Percentiles rank a stretch among this genome's conserved stretches.
Evolutionary conservation across 116 monocot genomes (phyloP).

Genomic region (Papilionanthe hybrid): DNA sequence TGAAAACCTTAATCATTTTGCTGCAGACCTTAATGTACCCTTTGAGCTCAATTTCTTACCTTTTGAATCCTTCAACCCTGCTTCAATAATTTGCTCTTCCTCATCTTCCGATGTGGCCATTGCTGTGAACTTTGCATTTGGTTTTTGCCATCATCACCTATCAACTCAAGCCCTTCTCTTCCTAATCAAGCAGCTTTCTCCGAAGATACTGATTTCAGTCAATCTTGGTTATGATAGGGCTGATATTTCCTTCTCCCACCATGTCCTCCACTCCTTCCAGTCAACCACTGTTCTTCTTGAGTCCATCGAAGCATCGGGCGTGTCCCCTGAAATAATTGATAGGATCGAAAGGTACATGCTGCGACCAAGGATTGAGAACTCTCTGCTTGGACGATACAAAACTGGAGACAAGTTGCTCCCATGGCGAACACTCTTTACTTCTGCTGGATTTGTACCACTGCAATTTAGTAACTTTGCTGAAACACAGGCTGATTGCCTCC

Average conservation of each 20-base stretch:
- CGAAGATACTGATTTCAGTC: constrained; percentile 65
- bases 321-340: constrained; percentile 31
- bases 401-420: constrained; percentile 33
- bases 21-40: constrained; percentile 51
- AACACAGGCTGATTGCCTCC: constrained; percentile 33
- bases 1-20: constrained; percentile 73
- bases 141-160: constrained; percentile 6
- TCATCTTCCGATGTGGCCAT: constrained; percentile 25
- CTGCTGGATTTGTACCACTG: constrained; percentile 56
- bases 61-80: constrained; percentile 57
- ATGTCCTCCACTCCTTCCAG: constrained; percentile 59
- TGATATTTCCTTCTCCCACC: constrained; percentile 67
- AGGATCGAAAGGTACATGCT: constrained; percentile 67
- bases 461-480: constrained; percentile 71
- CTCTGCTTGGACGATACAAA: constrained; percentile 34
- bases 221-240: constrained; percentile 58
- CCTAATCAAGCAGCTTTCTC: constrained; percentile 78
- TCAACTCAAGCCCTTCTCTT: constrained; percentile 37
- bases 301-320: constrained; percentile 61
- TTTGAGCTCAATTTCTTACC: constrained; percentile 60
- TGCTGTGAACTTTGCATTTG: constrained; percentile 67
- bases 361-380: constrained; percentile 55
- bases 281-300: constrained; percentile 57
- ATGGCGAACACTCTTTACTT: constrained; percentile 43
- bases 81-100: constrained; percentile 31